Percentiles rank a stretch among this genome's conserved stretches.
Evolutionary conservation across 106 monocot species (phyloP).

Genomic region (Phalaenopsis equestris): DNA sequence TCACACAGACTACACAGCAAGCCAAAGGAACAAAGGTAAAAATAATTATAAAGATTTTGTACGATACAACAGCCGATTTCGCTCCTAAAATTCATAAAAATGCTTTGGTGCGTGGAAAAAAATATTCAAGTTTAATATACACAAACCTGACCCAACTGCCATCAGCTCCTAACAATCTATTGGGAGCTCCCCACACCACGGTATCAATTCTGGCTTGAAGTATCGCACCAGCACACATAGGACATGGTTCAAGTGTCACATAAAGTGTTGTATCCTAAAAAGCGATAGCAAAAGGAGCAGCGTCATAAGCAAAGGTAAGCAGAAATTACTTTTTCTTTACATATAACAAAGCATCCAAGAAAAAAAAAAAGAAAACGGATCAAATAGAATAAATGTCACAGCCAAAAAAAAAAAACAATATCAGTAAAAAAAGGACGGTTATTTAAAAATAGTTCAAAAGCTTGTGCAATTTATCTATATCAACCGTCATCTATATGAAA

Average conservation of each 20-base stretch:
- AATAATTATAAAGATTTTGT: not conserved
- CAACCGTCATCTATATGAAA: not conserved
- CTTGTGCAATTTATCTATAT: not conserved
- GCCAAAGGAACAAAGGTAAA: not conserved
- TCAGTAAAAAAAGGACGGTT: not conserved
- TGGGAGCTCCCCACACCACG: constrained; percentile 96
- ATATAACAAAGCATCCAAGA: not conserved
- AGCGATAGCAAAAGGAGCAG: constrained; percentile 8
- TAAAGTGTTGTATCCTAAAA: constrained; percentile 84
- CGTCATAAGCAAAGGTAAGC: not conserved
- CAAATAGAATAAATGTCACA: not conserved
- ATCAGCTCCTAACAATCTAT: constrained; percentile 93
- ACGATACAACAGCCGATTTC: not conserved
- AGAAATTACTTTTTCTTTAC: not conserved
- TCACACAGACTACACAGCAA: not conserved
- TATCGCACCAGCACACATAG: constrained; percentile 98
- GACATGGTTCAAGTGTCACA: constrained; percentile 91
- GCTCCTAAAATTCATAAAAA: not conserved
- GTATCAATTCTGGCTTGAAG: constrained; percentile 86
- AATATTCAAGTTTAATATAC: not conserved
- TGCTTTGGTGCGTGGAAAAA: not conserved
- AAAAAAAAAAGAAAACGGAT: not conserved
- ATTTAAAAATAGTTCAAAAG: not conserved
- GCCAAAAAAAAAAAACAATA: not conserved
- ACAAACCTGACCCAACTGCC: constrained; percentile 89